Percentiles rank a stretch among this genome's conserved stretches.
Evolutionary conservation across 2,329 filamentous ascomycete species (phyloP).

Genomic region (Hypomyces rosellus): DNA sequence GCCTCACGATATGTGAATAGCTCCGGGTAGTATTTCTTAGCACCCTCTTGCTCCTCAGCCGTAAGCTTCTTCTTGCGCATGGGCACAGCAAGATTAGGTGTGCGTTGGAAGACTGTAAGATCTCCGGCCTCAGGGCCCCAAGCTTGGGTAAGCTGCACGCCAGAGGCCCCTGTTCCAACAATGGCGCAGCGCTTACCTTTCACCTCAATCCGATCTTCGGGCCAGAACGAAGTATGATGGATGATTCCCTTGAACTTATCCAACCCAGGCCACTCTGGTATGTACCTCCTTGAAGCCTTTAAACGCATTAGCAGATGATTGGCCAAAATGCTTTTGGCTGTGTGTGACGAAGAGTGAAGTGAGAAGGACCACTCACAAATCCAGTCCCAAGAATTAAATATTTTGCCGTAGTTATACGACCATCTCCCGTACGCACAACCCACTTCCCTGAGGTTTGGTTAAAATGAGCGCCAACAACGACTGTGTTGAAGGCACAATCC

Average conservation of each 20-base stretch:
- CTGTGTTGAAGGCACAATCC: conserved; percentile 50
- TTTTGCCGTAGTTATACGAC: conserved; percentile 41
- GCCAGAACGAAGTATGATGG: conserved; percentile 57
- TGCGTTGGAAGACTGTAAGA: conserved; percentile 58
- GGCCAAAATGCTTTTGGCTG: background rate
- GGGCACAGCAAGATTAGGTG: conserved; percentile 58
- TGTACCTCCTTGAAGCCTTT: conserved; percentile 52
- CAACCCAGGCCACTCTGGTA: conserved; percentile 54
- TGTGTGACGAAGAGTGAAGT: too few species aligned
- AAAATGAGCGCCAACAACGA: conserved; percentile 47
- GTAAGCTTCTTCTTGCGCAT: conserved; percentile 47
- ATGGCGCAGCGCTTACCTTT: conserved; percentile 54
- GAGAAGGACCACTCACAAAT: conserved; percentile 30
- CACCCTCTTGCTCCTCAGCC: conserved; percentile 32
- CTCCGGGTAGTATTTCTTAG: conserved; percentile 39
- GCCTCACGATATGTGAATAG: conserved; percentile 48
- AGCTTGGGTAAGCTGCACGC: conserved; percentile 58
- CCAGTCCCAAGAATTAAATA: conserved; percentile 50
- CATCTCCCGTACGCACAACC: conserved; percentile 43
- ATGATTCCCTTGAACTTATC: conserved; percentile 54
- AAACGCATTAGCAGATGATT: background rate
- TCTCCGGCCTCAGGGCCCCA: conserved; percentile 46
- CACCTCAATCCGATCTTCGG: conserved; percentile 48
- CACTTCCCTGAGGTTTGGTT: conserved; percentile 42
- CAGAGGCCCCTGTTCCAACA: conserved; percentile 59